Evolutionary conservation across 2,329 filamentous ascomycete genomes (phyloP).

Genomic region (Pseudogymnoascus sp.): DNA sequence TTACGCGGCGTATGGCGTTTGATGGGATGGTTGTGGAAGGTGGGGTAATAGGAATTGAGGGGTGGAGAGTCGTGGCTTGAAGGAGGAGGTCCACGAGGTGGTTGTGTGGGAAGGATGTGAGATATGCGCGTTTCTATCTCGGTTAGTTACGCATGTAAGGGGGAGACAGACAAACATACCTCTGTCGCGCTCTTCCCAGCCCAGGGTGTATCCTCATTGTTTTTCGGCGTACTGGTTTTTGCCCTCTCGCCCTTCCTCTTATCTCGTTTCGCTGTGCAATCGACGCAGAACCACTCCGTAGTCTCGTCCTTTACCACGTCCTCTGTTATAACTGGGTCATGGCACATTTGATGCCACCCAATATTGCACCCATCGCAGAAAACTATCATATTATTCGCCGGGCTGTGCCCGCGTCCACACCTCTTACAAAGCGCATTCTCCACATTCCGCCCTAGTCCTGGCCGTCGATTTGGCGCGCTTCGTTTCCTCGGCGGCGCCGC

Average conservation of each 20-base stretch:
- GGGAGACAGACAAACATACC: conserved; percentile 25
- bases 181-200: conserved; percentile 31
- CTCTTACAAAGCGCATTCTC: conserved; percentile 61
- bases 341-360: conserved; percentile 76
- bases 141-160: conserved; percentile 13
- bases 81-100: conserved; percentile 60
- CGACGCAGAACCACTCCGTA: conserved; percentile 64
- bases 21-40: conserved; percentile 12
- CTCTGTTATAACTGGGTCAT: conserved; percentile 66
- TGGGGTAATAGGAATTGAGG: conserved; percentile 60
- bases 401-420: conserved; percentile 66
- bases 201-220: conserved; percentile 11
- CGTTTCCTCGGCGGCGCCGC: conserved; percentile 34
- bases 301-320: conserved; percentile 59
- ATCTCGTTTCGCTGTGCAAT: conserved; percentile 47
- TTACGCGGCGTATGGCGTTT: conserved; percentile 19
- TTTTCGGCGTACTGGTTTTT: conserved; percentile 21
- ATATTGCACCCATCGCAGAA: conserved; percentile 78
- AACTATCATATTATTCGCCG: conserved; percentile 70
- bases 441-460: conserved; percentile 20
- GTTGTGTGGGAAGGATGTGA: conserved; percentile 52
- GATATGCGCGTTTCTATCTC: conserved; percentile 52
- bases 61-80: conserved; percentile 52
- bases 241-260: conserved; percentile 33
- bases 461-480: conserved; percentile 48